Conservation (phyloP, 805 yeast genomes). For the Saccharomyces paradoxus region DNA sequence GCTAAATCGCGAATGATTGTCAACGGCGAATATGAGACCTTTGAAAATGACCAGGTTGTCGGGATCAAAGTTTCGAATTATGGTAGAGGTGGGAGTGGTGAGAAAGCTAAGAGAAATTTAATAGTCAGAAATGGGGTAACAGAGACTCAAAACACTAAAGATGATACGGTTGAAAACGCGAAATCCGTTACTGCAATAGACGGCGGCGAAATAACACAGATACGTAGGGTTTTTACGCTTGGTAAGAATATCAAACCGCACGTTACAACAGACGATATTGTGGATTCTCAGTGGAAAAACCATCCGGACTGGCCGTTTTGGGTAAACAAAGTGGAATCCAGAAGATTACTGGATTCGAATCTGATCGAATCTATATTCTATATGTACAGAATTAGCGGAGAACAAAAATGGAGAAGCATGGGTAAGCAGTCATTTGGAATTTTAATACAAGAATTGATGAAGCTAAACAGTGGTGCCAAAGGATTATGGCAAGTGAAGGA, state of each 20-base stretch:
- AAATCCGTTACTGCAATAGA: background rate
- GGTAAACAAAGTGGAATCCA: slow-evolving; percentile 29
- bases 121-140: background rate
- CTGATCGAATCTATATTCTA: slow-evolving; percentile 53
- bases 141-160: background rate
- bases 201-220: background rate
- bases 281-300: slow-evolving; percentile 12
- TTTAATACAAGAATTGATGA: slow-evolving; percentile 27
- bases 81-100: background rate
- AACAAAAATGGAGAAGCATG: slow-evolving; percentile 45
- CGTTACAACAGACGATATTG: slow-evolving; percentile 6
- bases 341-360: slow-evolving; percentile 49
- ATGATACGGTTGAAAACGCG: slow-evolving; percentile 4
- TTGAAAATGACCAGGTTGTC: slow-evolving; percentile 3
- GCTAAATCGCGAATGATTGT: slow-evolving; percentile 17
- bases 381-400: slow-evolving; percentile 54
- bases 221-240: slow-evolving; percentile 5
- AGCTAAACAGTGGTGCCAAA: slow-evolving; percentile 30
- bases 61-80: slow-evolving; percentile 1
- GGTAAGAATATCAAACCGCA: slow-evolving; percentile 5
- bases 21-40: slow-evolving; percentile 12
- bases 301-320: slow-evolving; percentile 30
- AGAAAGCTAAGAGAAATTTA: background rate
- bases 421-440: slow-evolving; percentile 44
- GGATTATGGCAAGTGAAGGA: slow-evolving; percentile 34